phyloP scores from a whole-genome alignment of 129 eudicot species.

The Pseudognaphalium luteoalbum region DNA sequence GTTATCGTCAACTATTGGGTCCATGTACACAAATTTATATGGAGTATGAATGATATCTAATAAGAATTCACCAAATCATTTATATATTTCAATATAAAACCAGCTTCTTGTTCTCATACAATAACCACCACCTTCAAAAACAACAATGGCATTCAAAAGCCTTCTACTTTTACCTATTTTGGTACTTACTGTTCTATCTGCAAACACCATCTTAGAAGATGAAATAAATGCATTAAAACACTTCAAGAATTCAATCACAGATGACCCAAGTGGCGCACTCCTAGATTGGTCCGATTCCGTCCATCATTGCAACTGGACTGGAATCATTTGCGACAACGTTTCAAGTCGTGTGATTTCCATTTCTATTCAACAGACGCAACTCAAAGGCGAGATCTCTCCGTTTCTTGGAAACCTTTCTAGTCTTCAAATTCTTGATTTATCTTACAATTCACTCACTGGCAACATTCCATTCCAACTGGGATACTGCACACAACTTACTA shows the following conservation, averaged over 20 bases:
- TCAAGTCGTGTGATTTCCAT: slow-evolving; percentile 48
- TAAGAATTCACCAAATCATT: too few species aligned
- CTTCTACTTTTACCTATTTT: slow-evolving; percentile 14
- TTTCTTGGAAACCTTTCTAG: slow-evolving; percentile 71
- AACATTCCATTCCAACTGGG: slow-evolving; percentile 62
- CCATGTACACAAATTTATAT: too few species aligned
- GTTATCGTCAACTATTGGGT: too few species aligned
- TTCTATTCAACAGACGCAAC: slow-evolving; percentile 46
- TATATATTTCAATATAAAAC: neutral
- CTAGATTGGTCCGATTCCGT: slow-evolving; percentile 52
- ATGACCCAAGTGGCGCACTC: slow-evolving; percentile 64
- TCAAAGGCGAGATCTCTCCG: slow-evolving; percentile 63
- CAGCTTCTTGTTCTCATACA: slow-evolving; percentile 12
- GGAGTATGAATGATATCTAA: too few species aligned
- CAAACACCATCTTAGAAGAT: slow-evolving; percentile 30
- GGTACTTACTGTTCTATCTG: slow-evolving; percentile 32
- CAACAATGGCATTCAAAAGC: slow-evolving; percentile 28
- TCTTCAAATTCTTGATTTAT: slow-evolving; percentile 79
- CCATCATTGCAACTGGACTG: slow-evolving; percentile 94
- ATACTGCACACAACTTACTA: slow-evolving; percentile 50
- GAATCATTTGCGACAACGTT: slow-evolving; percentile 52
- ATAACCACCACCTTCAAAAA: neutral
- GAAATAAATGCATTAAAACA: slow-evolving; percentile 54
- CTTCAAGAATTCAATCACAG: slow-evolving; percentile 49
- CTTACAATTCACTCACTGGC: slow-evolving; percentile 63